Evolutionary conservation across 2,329 filamentous ascomycete species (phyloP).

Genomic region (Curvularia verruculosa): DNA sequence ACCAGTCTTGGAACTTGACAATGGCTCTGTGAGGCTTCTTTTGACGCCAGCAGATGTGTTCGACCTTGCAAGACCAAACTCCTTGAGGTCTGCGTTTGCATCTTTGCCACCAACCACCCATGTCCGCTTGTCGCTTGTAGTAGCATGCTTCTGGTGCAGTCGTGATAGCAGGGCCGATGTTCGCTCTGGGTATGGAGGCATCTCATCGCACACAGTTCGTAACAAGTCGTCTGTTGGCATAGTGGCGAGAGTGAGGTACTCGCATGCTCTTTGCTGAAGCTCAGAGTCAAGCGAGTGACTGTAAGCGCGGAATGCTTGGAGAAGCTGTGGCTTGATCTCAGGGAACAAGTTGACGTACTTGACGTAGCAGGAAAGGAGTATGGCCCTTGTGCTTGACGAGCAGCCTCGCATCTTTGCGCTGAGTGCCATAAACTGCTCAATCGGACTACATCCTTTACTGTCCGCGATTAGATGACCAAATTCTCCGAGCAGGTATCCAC

Average conservation of each 20-base stretch:
- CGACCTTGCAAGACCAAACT: conserved; percentile 76
- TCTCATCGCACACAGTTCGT: conserved; percentile 94
- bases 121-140: conserved; percentile 91
- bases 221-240: conserved; percentile 89
- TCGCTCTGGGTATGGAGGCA: conserved; percentile 96
- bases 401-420: conserved; percentile 88
- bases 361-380: conserved; percentile 93
- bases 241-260: conserved; percentile 86
- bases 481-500: conserved; percentile 92
- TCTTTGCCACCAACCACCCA: conserved; percentile 99
- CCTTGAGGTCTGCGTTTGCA: conserved; percentile 80
- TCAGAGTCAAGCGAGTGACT: conserved; percentile 95
- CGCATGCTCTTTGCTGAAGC: conserved; percentile 93
- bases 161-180: conserved; percentile 90
- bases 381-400: conserved; percentile 86
- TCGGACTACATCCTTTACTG: conserved; percentile 87
- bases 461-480: conserved; percentile 97
- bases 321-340: conserved; percentile 93
- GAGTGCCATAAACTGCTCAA: conserved; percentile 93
- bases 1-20: conserved; percentile 37
- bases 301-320: conserved; percentile 89
- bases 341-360: conserved; percentile 99
- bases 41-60: conserved; percentile 73
- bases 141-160: conserved; percentile 91
- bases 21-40: conserved; percentile 74